Base-by-base conservation (phyloP, 805 yeast species). In the Lachancea dasiensis region DNA sequence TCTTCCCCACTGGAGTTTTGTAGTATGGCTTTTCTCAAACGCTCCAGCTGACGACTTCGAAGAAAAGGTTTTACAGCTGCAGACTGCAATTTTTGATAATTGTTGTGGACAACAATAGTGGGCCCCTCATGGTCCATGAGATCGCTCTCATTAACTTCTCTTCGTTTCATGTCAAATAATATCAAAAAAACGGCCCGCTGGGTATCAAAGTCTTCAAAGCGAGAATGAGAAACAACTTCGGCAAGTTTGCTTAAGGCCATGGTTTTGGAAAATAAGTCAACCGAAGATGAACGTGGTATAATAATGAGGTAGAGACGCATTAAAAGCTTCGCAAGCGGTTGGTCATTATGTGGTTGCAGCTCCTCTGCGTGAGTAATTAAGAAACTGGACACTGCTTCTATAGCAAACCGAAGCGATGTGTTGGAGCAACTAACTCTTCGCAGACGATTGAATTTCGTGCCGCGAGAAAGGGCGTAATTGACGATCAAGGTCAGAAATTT, bases 231-330 rank as follows among this genome's bases (percentile, higher is more conserved):
- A 11, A 29, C 34, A 7, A 33, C 29, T 21, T 46, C 38, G 16
- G 46, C 15, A 54, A 52, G 51, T 27, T 50, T 46, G 2, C 34
- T 43, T 14, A 55, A 17, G 3, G 58, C 49, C 9, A 55, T 43
- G 14, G 31, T 24, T n/a, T 47, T 44, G 3, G 14, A 19, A 16
- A 56, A 55, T 4, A 38, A 30, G 5, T 34, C 19, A 3, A 48
- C 16, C n/a, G 43, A 29, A 3, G 42, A 45, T 17, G 19, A 23
- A n/a, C 36, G 19, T 6, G 13, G 23, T 10, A 38, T 34, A 16
- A 52, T 49, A 1, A 51, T 21, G 3, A 48, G 35, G 31, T 54
- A 58, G 5, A 52, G 37, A 34, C 54, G 45, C 6, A 56, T 31
- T 6, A 58, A n/a, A 14, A 43, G 41, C 42, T 55, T 48, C 6